Conservation (phyloP, 73 alveolate species). For the Stentor coeruleus region DNA sequence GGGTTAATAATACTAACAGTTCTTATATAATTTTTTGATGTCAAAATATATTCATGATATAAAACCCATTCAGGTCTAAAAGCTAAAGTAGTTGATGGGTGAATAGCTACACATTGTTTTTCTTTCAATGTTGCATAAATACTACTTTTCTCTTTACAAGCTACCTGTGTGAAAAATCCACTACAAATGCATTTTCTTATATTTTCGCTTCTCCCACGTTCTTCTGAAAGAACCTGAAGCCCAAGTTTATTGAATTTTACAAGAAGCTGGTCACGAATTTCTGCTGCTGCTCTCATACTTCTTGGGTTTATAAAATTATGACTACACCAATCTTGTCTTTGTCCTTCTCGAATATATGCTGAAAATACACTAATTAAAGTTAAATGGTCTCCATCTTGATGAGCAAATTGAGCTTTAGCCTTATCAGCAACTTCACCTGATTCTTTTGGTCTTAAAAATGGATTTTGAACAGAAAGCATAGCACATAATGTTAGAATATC, state of each 20-base stretch:
- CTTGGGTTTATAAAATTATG: constrained; percentile 83
- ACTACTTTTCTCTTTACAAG: constrained; percentile 11
- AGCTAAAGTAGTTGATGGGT: constrained; percentile 95
- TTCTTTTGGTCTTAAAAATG: constrained; percentile 92
- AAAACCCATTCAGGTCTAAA: constrained; percentile 98
- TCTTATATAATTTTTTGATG: constrained; percentile 96
- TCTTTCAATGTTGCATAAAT: constrained; percentile 74
- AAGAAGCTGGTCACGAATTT: constrained; percentile 79
- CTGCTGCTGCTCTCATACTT: constrained; percentile 87
- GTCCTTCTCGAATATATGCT: constrained; percentile 82
- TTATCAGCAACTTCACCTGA: constrained; percentile 91
- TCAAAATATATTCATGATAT: constrained; percentile 97
- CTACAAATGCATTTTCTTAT: constrained; percentile 51
- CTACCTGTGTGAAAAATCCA: constrained; percentile 45
- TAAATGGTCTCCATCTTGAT: constrained; percentile 98
- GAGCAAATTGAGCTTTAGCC: constrained; percentile 94
- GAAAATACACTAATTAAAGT: constrained; percentile 91
- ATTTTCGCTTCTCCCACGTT: neutral
- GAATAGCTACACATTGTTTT: constrained; percentile 94
- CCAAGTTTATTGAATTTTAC: constrained; percentile 50
- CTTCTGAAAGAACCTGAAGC: constrained; percentile 42
- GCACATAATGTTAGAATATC: constrained; percentile 95
- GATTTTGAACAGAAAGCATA: constrained; percentile 87
- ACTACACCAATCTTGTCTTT: constrained; percentile 88
- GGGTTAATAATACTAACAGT: constrained; percentile 92